Conservation (phyloP, 257 asterid genomes). For the Mitragyna speciosa region DNA sequence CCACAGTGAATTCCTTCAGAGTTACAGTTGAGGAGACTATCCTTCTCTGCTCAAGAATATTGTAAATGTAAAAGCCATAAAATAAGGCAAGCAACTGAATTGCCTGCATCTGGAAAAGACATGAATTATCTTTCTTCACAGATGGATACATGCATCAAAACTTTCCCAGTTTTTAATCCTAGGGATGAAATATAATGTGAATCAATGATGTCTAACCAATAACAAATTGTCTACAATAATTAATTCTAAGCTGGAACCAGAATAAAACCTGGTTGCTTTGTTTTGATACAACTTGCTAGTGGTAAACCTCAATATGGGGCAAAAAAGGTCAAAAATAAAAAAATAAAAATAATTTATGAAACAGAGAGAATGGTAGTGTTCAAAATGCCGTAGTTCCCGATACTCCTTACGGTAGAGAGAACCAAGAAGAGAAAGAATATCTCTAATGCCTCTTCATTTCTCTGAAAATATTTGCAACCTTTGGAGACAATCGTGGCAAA, state of each 20-base stretch:
- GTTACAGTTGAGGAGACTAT: neutral
- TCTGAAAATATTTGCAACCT: slow-evolving; percentile 70
- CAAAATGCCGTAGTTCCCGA: slow-evolving; percentile 6
- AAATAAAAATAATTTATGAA: too few relatives aligned
- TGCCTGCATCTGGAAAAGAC: neutral
- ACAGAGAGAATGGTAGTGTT: slow-evolving; percentile 1
- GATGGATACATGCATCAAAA: neutral
- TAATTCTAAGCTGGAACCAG: neutral
- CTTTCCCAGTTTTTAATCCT: neutral
- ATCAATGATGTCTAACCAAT: neutral
- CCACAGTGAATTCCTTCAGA: neutral
- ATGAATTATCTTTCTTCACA: neutral
- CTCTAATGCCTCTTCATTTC: slow-evolving; percentile 85
- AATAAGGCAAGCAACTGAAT: neutral
- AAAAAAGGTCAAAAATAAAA: neutral
- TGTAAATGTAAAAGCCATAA: neutral
- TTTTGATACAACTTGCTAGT: neutral
- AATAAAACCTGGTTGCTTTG: slow-evolving; percentile 4
- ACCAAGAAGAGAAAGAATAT: neutral
- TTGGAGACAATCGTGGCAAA: slow-evolving; percentile 78
- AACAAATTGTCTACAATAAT: neutral
- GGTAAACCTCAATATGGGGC: slow-evolving; percentile 2
- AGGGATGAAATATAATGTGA: slow-evolving; percentile 1
- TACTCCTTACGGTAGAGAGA: neutral
- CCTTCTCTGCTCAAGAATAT: neutral